A percentile compares a stretch with the other conserved stretches of the same genome.
Conservation (phyloP, 2,329 filamentous ascomycete species). For the Talaromyces verruculosus region DNA sequence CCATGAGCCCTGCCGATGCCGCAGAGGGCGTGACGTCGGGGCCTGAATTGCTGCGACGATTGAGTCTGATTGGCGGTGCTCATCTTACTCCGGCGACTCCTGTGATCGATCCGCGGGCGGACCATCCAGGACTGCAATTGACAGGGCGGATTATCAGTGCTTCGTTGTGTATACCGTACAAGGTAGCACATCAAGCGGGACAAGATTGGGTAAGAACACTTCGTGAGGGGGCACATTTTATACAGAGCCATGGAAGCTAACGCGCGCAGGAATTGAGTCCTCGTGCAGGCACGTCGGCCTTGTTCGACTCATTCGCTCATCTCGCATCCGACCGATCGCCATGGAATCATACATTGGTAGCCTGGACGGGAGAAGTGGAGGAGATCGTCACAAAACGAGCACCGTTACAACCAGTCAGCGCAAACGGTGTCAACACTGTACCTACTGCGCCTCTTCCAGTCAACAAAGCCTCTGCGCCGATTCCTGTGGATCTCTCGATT, state of each 20-base stretch:
- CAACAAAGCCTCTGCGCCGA: conserved; percentile 75
- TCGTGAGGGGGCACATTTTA: too few species aligned
- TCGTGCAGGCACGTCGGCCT: conserved; percentile 82
- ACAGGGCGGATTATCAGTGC: conserved; percentile 65
- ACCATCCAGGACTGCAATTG: conserved; percentile 58
- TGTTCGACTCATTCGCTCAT: conserved; percentile 88
- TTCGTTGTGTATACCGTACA: conserved; percentile 64
- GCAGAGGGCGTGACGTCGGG: conserved; percentile 48
- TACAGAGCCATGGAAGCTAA: not conserved
- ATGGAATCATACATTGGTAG: conserved; percentile 90
- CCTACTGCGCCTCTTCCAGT: conserved; percentile 47
- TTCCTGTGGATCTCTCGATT: conserved; percentile 67
- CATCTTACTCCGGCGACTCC: conserved; percentile 40
- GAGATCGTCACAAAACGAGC: conserved; percentile 34
- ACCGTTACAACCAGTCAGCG: conserved; percentile 34
- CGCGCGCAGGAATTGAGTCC: conserved; percentile 65
- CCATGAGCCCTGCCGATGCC: conserved; percentile 42
- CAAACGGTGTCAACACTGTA: conserved; percentile 24
- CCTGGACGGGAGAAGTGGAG: conserved; percentile 89
- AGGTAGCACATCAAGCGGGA: conserved; percentile 53
- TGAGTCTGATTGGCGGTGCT: conserved; percentile 47
- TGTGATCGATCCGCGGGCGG: conserved; percentile 55
- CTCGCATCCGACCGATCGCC: conserved; percentile 78
- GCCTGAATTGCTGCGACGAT: conserved; percentile 54
- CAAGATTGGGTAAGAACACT: conserved; percentile 55